Evolutionary conservation across 1,284 basidiomycete genomes (phyloP), one percentile per base, ranked within the genome.

Genomic region (Irpex rosettiformis): DNA sequence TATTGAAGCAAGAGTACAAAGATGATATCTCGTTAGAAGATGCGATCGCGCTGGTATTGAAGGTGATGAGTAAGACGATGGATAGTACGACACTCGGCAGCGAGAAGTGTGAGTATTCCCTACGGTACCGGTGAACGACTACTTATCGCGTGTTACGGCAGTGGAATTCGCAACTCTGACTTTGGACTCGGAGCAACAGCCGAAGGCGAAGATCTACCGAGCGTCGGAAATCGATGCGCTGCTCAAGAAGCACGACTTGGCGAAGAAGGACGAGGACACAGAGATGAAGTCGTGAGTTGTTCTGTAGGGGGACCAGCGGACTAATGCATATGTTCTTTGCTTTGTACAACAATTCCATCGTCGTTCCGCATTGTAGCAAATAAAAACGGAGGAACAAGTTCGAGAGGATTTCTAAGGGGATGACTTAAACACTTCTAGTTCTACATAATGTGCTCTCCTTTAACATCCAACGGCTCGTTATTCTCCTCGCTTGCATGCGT

Each of bases 21-120:
- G 96, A 98, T 66, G 94, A 95, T 61, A 89, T 98, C 60, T 78
- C 82, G 16, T 81, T 97, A 43, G 91, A 95, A 69, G 94, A 95
- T 57, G 96, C 95, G n/a, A 90, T 96, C 68, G 88, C 84, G 25
- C 80, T 99, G 42, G 94, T 94, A 53, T 81, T 98, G 66, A 91
- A 90, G 77, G 92, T 95, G 56, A 94, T 99, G 89, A 96, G 94
- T 81, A 99, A 98, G 84, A 98, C 96, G 52, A 98, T 99, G 96
- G 96, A 99, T 72, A 95, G 94, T 64, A 98, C 96, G 28, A 96
- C 93, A 55, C 76, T 99, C 62, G 91, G 94, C 54, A 95, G 93
- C 70, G 95, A 98, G 76, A 97, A 96, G 74, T 77, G 95, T 96
- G 64, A 70, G 92, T 81, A 11, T 3, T 37, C 24, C 28, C 21